Conservation (phyloP, 306 rosid genomes). For the Ormosia emarginata region DNA sequence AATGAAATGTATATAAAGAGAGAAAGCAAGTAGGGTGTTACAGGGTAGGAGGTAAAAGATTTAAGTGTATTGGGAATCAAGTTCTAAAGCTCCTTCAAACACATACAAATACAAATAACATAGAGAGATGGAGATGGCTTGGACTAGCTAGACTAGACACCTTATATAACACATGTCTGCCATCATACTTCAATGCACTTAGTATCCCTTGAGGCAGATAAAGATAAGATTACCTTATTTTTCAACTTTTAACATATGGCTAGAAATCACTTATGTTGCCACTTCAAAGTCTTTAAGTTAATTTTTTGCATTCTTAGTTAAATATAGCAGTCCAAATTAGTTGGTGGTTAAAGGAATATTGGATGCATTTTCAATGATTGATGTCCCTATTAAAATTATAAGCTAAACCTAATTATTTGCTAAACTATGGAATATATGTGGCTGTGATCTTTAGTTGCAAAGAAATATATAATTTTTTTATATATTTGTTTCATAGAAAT, state of each 20-base stretch:
- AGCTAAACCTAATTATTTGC: slow-evolving; percentile 50
- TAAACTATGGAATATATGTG: slow-evolving; percentile 47
- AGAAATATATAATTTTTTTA: slow-evolving; percentile 13
- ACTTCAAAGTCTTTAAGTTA: too few relatives aligned
- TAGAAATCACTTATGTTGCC: too few relatives aligned
- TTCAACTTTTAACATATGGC: too few relatives aligned
- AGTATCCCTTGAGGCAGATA: too few relatives aligned
- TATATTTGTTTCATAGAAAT: slow-evolving; percentile 4
- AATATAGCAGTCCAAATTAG: slow-evolving; percentile 33
- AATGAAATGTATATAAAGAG: background rate
- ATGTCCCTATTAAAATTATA: slow-evolving; percentile 33
- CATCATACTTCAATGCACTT: too few relatives aligned
- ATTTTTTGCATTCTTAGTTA: too few relatives aligned
- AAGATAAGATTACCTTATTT: too few relatives aligned
- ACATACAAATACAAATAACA: background rate
- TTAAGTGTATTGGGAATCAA: background rate
- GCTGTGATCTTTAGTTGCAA: slow-evolving; percentile 27
- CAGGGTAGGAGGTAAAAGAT: background rate
- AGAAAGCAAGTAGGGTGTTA: background rate
- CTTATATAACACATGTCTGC: too few relatives aligned
- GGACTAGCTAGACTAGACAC: slow-evolving; percentile 8
- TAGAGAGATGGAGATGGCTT: slow-evolving; percentile 18
- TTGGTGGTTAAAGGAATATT: slow-evolving; percentile 54
- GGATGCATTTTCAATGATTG: slow-evolving; percentile 88
- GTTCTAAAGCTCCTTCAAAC: slow-evolving; percentile 2